These are phyloP conservation scores for Cornus suecica DNA, from an alignment of 148 eudicot genomes.

Conservation along the genomic window DNA sequence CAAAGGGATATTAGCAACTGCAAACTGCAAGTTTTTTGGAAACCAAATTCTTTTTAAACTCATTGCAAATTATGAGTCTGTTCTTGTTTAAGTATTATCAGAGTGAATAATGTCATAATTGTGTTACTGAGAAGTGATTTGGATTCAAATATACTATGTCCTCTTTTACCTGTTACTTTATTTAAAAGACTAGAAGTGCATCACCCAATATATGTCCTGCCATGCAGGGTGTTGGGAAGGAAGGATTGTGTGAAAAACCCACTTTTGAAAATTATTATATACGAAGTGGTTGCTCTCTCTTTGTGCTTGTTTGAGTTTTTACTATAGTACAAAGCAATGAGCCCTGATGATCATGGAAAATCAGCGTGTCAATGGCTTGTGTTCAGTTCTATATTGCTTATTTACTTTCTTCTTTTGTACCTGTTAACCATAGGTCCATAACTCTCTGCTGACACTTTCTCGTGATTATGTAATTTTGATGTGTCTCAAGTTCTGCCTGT, in stretches of 20 bases:
- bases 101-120: not conserved
- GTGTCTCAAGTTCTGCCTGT: slow-evolving; percentile 9
- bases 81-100: not conserved
- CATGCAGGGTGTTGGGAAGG: too few relatives aligned
- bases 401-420: not conserved
- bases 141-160: not conserved
- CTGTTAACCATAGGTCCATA: not conserved
- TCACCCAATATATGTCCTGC: too few relatives aligned
- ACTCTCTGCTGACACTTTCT: not conserved
- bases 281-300: too few relatives aligned
- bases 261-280: too few relatives aligned
- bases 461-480: not conserved
- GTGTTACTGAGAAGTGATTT: not conserved
- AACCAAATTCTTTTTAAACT: not conserved
- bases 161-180: not conserved
- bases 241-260: too few relatives aligned
- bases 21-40: not conserved
- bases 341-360: too few relatives aligned
- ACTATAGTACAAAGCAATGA: too few relatives aligned
- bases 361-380: too few relatives aligned
- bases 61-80: not conserved
- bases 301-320: too few relatives aligned
- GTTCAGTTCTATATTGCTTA: not conserved
- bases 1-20: not conserved
- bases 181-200: not conserved